Conservation (phyloP, 2,329 filamentous ascomycete species). For the Pseudocercospora macadamiae region DNA sequence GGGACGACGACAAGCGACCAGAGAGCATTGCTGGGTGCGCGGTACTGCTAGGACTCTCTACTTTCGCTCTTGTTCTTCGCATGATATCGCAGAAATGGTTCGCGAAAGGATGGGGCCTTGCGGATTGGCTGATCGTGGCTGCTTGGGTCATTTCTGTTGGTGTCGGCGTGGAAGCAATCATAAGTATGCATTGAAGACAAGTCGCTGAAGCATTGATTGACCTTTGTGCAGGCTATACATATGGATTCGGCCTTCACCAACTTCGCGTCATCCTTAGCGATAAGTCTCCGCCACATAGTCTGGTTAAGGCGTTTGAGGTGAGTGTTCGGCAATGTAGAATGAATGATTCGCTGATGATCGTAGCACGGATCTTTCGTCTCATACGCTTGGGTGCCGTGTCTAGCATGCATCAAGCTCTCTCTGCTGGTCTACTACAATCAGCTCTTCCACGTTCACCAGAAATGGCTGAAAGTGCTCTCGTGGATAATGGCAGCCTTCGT, state of each 20-base stretch:
- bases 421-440: slow-evolving; percentile 1
- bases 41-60: neutral
- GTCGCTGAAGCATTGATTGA: too few relatives aligned
- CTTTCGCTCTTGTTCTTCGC: neutral
- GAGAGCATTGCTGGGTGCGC: neutral
- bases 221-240: neutral
- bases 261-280: neutral
- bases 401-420: neutral
- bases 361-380: neutral
- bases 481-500: neutral
- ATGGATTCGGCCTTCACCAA: neutral
- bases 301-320: neutral
- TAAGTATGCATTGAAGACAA: neutral
- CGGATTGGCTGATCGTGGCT: neutral
- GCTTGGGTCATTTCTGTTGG: neutral
- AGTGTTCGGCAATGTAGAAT: neutral
- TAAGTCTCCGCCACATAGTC: neutral
- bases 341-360: neutral
- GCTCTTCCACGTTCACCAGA: neutral
- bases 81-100: neutral
- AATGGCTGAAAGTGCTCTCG: neutral
- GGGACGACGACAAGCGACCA: neutral
- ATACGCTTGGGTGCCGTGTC: neutral
- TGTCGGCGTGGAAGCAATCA: neutral
- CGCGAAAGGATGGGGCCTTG: neutral